phyloP scores from a whole-genome alignment of 2,329 filamentous ascomycete genomes.

The Sporothrix curviconia region DNA sequence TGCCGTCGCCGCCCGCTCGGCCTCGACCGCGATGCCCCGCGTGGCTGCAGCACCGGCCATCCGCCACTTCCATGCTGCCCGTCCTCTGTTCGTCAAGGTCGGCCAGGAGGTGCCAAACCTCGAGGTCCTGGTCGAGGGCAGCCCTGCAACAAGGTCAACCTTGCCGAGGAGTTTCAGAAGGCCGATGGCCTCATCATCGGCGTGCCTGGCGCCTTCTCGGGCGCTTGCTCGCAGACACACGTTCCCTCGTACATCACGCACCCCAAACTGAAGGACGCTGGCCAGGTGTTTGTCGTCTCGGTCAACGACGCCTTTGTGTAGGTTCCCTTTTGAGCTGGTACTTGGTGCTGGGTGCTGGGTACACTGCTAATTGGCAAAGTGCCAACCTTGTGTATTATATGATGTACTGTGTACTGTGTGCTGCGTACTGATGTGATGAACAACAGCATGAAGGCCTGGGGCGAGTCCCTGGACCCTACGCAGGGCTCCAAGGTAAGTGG shows the following conservation, averaged over 20 bases:
- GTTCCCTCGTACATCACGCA: slow-evolving; percentile 82
- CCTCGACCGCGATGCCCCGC: background rate
- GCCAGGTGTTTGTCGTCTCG: slow-evolving; percentile 79
- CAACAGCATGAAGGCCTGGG: slow-evolving; percentile 83
- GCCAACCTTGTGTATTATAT: too few species aligned
- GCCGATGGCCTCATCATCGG: slow-evolving; percentile 78
- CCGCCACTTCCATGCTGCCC: slow-evolving; percentile 57
- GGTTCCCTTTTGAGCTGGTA: slow-evolving; percentile 34
- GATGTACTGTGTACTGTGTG: too few species aligned
- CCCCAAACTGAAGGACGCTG: slow-evolving; percentile 68
- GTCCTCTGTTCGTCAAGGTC: slow-evolving; percentile 59
- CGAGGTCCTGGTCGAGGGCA: slow-evolving; percentile 72
- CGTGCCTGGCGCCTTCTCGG: slow-evolving; percentile 70
- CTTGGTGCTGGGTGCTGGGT: too few species aligned
- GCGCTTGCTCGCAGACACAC: slow-evolving; percentile 56
- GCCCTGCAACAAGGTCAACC: slow-evolving; percentile 90
- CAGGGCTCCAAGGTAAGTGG: slow-evolving; percentile 68
- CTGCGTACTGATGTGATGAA: too few species aligned
- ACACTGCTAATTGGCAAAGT: too few species aligned
- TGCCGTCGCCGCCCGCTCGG: slow-evolving; percentile 13
- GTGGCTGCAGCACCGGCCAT: background rate
- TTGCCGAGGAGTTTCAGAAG: slow-evolving; percentile 65
- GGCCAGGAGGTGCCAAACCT: slow-evolving; percentile 75
- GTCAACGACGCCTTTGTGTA: slow-evolving; percentile 96
- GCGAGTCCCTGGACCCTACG: slow-evolving; percentile 65